Conservation (phyloP, 108 stramenopile species). For the Cyclostephanos tholiformis region DNA sequence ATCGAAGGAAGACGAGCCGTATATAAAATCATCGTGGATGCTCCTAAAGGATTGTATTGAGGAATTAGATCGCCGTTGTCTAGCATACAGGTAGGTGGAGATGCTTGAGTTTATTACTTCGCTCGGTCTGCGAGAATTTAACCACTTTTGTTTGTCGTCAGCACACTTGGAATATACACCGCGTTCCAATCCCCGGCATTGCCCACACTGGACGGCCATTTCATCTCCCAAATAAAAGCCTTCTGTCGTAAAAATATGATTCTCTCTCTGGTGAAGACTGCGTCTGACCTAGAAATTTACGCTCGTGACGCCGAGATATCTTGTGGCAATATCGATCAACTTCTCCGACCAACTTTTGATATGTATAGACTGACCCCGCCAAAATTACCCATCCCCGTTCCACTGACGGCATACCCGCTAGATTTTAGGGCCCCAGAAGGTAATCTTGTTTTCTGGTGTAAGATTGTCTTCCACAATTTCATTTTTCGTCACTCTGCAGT, state of each 20-base stretch:
- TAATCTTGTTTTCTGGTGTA: constrained; percentile 12
- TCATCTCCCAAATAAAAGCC: constrained; percentile 76
- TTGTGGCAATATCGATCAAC: constrained; percentile 76
- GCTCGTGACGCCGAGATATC: constrained; percentile 80
- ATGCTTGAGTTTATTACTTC: background rate
- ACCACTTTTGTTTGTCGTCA: background rate
- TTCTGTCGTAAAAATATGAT: constrained; percentile 85
- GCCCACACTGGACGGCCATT: constrained; percentile 85
- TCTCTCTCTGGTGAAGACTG: constrained; percentile 69
- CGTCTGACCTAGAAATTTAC: constrained; percentile 83
- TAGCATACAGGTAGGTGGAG: constrained; percentile 56
- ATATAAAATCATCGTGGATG: constrained; percentile 73
- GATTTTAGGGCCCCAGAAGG: constrained; percentile 83
- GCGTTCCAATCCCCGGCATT: constrained; percentile 81
- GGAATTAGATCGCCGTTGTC: constrained; percentile 68
- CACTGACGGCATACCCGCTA: constrained; percentile 80
- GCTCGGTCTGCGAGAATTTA: background rate
- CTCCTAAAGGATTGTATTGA: constrained; percentile 64
- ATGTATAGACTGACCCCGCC: constrained; percentile 64
- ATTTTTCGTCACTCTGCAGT: background rate
- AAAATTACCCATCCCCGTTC: constrained; percentile 62
- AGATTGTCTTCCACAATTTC: background rate
- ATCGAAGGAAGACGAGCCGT: constrained; percentile 64
- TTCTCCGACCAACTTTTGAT: constrained; percentile 66
- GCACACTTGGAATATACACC: constrained; percentile 13